A percentile compares a stretch with the other conserved stretches of the same genome.
Evolutionary conservation across 148 eudicot species (phyloP).

Genomic region (Pouteria glomerata): DNA sequence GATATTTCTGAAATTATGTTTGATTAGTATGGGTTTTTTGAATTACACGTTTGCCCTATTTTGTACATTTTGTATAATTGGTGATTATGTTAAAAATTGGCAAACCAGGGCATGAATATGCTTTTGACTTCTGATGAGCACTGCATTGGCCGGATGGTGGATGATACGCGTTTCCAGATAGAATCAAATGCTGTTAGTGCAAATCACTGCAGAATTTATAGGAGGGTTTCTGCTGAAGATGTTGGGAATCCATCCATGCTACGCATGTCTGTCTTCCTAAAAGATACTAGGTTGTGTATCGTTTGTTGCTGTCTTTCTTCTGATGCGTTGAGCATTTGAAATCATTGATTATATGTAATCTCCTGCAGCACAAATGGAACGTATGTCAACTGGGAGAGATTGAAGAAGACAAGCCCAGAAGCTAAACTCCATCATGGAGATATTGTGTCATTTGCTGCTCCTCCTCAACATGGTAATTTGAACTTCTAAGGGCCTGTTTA

Average conservation of each 20-base stretch:
- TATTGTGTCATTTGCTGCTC: slow-evolving; percentile 69
- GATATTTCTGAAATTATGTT: background rate
- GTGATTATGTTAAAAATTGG: background rate
- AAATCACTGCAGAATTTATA: slow-evolving; percentile 65
- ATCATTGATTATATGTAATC: slow-evolving; percentile 20
- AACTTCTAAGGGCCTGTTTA: background rate
- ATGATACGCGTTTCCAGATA: slow-evolving; percentile 63
- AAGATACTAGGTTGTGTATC: slow-evolving; percentile 69
- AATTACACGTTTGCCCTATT: background rate
- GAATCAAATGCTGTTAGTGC: slow-evolving; percentile 73
- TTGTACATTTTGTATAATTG: background rate
- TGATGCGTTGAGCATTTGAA: slow-evolving; percentile 1
- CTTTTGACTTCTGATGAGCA: slow-evolving; percentile 75
- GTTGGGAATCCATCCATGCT: slow-evolving; percentile 40
- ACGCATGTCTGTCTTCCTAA: slow-evolving; percentile 45
- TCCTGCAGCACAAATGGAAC: slow-evolving; percentile 89
- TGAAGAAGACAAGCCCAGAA: slow-evolving; percentile 67
- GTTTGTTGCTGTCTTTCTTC: slow-evolving; percentile 9
- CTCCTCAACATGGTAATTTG: slow-evolving; percentile 74
- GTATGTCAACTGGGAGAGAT: slow-evolving; percentile 70
- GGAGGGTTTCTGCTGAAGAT: slow-evolving; percentile 51
- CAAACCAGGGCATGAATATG: slow-evolving; percentile 75
- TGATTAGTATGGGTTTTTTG: background rate
- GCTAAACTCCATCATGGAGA: slow-evolving; percentile 77
- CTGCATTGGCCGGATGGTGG: slow-evolving; percentile 69